Conservation (phyloP, 768 basidiomycete genomes). For the Candolleomyces eurysporus region DNA sequence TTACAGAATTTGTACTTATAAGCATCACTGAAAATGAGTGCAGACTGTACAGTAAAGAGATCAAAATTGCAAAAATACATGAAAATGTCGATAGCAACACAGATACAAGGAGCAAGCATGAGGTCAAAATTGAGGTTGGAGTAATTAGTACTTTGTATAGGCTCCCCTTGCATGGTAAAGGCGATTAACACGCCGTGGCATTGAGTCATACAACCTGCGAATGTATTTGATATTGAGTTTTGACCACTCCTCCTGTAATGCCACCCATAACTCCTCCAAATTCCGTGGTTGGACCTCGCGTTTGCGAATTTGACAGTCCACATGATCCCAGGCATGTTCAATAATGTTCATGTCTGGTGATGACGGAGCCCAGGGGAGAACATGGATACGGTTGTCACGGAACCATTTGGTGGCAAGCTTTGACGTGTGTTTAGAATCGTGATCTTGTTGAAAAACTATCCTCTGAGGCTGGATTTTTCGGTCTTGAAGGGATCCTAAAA, state of each 20-base stretch:
- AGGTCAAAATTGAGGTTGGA: too few species aligned
- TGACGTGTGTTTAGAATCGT: conserved; percentile 33
- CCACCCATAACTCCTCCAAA: neutral
- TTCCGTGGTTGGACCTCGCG: conserved; percentile 1
- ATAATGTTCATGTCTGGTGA: conserved; percentile 33
- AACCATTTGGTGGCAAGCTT: conserved; percentile 25
- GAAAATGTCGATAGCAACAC: too few species aligned
- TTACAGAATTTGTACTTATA: too few species aligned
- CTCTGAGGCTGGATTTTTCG: neutral
- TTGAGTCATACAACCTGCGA: neutral
- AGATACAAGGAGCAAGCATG: too few species aligned
- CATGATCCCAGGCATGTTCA: conserved; percentile 27
- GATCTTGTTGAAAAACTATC: conserved; percentile 32
- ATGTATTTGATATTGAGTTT: neutral
- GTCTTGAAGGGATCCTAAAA: conserved; percentile 5
- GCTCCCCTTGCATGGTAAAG: too few species aligned
- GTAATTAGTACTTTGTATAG: too few species aligned
- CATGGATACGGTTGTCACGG: conserved; percentile 19
- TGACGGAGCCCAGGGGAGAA: conserved; percentile 25
- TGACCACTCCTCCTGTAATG: conserved; percentile 1
- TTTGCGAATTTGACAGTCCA: conserved; percentile 6
- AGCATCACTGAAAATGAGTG: too few species aligned
- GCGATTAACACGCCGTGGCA: neutral
- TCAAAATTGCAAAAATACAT: too few species aligned
- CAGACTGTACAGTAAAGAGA: too few species aligned